Conservation (phyloP, 1,139 yeast genomes). For the Hyphopichia burtonii region DNA sequence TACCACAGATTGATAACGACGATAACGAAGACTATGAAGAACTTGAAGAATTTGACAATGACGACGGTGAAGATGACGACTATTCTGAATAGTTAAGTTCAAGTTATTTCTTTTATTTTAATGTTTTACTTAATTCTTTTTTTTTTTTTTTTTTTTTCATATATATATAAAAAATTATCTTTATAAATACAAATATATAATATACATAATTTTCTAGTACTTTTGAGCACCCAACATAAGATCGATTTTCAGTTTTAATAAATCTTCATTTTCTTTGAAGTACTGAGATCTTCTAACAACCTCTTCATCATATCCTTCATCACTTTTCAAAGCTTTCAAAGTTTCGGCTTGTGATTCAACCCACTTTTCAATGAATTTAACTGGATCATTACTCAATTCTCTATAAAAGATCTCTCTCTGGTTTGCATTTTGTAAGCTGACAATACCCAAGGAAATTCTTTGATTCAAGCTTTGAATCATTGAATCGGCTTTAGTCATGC, state of each 20-base stretch:
- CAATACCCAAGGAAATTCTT: slow-evolving; percentile 60
- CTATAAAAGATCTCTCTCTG: slow-evolving; percentile 59
- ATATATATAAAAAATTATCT: too few species aligned
- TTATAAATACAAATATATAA: background rate
- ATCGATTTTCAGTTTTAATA: slow-evolving; percentile 74
- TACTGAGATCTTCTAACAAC: slow-evolving; percentile 79
- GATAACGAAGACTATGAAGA: slow-evolving; percentile 16
- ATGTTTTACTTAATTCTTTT: too few species aligned
- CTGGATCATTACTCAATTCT: slow-evolving; percentile 74
- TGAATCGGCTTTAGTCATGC: slow-evolving; percentile 43
- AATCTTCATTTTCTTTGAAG: slow-evolving; percentile 65
- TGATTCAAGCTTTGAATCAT: slow-evolving; percentile 57
- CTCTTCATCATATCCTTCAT: slow-evolving; percentile 90
- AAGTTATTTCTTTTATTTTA: too few species aligned
- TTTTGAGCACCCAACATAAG: slow-evolving; percentile 50
- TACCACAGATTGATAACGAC: slow-evolving; percentile 7
- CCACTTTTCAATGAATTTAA: slow-evolving; percentile 70
- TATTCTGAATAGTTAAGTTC: slow-evolving; percentile 2
- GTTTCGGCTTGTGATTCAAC: slow-evolving; percentile 73
- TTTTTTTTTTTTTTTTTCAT: too few species aligned
- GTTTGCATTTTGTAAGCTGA: slow-evolving; percentile 60
- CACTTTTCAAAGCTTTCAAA: slow-evolving; percentile 74
- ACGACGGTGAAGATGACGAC: slow-evolving; percentile 15
- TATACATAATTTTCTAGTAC: background rate
- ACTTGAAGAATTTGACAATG: slow-evolving; percentile 14